These are phyloP conservation scores for Coffea eugenioides DNA, from an alignment of 257 asterid species.

Conservation along the genomic window DNA sequence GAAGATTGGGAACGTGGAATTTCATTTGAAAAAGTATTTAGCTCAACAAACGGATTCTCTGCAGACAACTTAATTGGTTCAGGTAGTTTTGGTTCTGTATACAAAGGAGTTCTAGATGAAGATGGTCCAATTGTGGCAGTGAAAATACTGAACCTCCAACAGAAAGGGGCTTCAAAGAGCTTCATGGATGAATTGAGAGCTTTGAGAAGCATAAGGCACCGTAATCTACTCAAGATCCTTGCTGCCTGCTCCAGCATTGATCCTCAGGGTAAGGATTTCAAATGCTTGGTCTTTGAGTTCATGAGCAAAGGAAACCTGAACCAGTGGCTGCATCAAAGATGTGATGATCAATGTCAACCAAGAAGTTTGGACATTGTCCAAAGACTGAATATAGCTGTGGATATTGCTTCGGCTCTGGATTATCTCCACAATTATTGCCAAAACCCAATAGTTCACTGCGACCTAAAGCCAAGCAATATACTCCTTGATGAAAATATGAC, in stretches of 20 bases:
- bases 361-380: slow-evolving; percentile 14
- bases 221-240: slow-evolving; percentile 35
- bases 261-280: slow-evolving; percentile 37
- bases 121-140: slow-evolving; percentile 27
- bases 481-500: too few species aligned
- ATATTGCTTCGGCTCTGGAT: slow-evolving; percentile 41
- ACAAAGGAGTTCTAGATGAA: background rate
- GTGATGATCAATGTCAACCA: background rate
- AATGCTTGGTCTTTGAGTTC: slow-evolving; percentile 32
- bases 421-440: slow-evolving; percentile 37
- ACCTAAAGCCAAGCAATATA: background rate
- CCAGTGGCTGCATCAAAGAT: slow-evolving; percentile 30
- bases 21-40: slow-evolving; percentile 28
- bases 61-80: slow-evolving; percentile 28
- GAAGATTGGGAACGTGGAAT: slow-evolving; percentile 18
- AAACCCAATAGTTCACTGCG: slow-evolving; percentile 38
- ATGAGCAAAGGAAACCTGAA: slow-evolving; percentile 42
- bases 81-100: too few species aligned
- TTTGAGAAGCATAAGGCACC: slow-evolving; percentile 33
- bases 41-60: slow-evolving; percentile 41
- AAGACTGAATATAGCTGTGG: slow-evolving; percentile 34
- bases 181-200: slow-evolving; percentile 44
- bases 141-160: slow-evolving; percentile 32
- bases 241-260: slow-evolving; percentile 38
- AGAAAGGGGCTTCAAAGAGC: slow-evolving; percentile 32